A percentile compares a stretch with the other conserved stretches of the same genome.
Conservation (phyloP, 2,329 filamentous ascomycete genomes). For the Pyricularia sp. region DNA sequence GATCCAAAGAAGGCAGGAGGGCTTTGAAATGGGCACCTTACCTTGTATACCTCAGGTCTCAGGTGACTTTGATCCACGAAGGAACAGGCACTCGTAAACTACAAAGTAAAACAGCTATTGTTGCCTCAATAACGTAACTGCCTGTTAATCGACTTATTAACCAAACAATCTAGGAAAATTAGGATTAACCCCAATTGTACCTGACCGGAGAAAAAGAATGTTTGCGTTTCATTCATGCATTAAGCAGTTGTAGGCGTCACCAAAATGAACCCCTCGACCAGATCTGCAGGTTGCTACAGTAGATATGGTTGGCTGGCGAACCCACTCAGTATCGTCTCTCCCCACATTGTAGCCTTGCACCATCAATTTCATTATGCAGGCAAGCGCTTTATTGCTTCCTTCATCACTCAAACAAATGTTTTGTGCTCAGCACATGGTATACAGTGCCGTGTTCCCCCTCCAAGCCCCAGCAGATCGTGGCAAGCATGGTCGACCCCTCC, state of each 20-base stretch:
- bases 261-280: background rate
- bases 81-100: too few relatives aligned
- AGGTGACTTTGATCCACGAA: too few relatives aligned
- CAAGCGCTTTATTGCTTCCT: background rate
- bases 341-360: background rate
- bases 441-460: background rate
- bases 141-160: background rate
- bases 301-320: background rate
- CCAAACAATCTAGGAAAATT: background rate
- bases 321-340: background rate
- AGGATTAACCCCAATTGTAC: background rate
- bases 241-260: background rate
- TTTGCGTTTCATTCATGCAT: background rate
- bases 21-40: too few relatives aligned
- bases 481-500: background rate
- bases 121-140: too few relatives aligned
- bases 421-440: background rate
- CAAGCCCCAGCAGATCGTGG: background rate
- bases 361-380: background rate
- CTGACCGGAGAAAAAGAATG: background rate
- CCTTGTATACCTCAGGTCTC: too few relatives aligned
- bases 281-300: background rate
- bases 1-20: background rate
- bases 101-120: too few relatives aligned
- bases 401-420: background rate